Evolutionary conservation across 2,329 filamentous ascomycete species (phyloP), one percentile per base, ranked within the genome.

Genomic region (Aspergillus transmontanensis): DNA sequence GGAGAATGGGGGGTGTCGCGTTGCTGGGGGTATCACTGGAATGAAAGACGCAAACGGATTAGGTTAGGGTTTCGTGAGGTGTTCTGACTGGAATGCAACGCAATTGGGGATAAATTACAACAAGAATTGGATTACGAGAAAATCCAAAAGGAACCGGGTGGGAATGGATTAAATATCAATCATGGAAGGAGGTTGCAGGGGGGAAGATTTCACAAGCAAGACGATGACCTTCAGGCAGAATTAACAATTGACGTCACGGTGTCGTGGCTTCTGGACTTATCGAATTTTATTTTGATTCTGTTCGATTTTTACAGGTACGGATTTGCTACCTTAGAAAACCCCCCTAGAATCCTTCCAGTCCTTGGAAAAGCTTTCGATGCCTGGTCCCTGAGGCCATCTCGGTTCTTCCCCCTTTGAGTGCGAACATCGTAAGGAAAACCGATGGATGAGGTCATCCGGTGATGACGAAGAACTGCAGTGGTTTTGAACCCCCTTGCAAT

Each of bases 11-110:
- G 23, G 3, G 14, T 50, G 61, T 55, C 62, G 61, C 63, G 67
- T 70, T 62, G 61, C 64, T 60, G 66, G 69, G 26, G 68, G 45
- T 70, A 71, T 70, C 64, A 62, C 57, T 30, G 65, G 68, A 68
- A 69, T 66, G 63, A 61, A 63, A 56, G 62, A 59, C 45, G 60
- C 60, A 55, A 51, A 51, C 48, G 48, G 48, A 32, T 51, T 21
- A 34, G 59, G 50, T 39, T 56, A 53, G 28, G 59, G 59, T 16
- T 63, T 58, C 26, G 26, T 28, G 26, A 48, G 60, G 56, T 53
- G 46, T 36, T 39, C 43, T 19, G 53, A 39, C 16, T 51, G 48
- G 48, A 50, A 50, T 50, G 46, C 23, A 28, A 28, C 26, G 16
- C 26, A 30, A 10, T 28, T 4, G 23, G 11, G 19, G 3, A 16